phyloP scores from a whole-genome alignment of 1,284 basidiomycete species.

The Porodaedalea pini region DNA sequence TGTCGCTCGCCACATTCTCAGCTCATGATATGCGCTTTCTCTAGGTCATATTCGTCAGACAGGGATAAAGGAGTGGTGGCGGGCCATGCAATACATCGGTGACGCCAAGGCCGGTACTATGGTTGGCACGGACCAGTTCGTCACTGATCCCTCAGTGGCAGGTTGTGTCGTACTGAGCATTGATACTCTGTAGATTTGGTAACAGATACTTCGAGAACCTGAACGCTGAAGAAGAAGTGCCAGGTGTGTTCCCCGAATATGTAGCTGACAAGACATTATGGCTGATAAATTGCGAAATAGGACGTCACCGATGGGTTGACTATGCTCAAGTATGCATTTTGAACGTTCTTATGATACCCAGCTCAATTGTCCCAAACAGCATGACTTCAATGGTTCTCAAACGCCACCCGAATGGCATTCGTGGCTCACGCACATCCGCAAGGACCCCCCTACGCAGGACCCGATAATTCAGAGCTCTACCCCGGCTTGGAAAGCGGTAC shows the following conservation, averaged over 20 bases:
- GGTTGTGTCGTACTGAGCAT: slow-evolving; percentile 1
- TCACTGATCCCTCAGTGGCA: too few species aligned
- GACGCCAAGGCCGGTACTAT: slow-evolving; percentile 83
- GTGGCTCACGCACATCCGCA: slow-evolving; percentile 89
- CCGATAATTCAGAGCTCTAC: slow-evolving; percentile 60
- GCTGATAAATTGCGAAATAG: slow-evolving; percentile 36
- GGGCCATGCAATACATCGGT: slow-evolving; percentile 83
- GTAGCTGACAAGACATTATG: not conserved
- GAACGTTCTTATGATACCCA: not conserved
- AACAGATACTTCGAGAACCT: slow-evolving; percentile 91
- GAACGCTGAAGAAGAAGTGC: slow-evolving; percentile 80
- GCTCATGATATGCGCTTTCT: not conserved
- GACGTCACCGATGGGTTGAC: slow-evolving; percentile 93
- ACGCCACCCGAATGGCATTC: slow-evolving; percentile 93
- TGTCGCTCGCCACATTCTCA: slow-evolving; percentile 33
- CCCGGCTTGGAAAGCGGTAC: slow-evolving; percentile 81
- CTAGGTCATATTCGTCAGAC: slow-evolving; percentile 50
- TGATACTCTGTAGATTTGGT: slow-evolving; percentile 72
- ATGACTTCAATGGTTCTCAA: slow-evolving; percentile 86
- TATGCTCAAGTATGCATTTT: slow-evolving; percentile 63
- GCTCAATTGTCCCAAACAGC: slow-evolving; percentile 38
- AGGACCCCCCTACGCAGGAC: slow-evolving; percentile 75
- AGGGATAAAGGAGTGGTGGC: slow-evolving; percentile 81
- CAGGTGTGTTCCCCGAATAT: slow-evolving; percentile 49
- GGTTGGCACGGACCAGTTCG: slow-evolving; percentile 82